Base-by-base conservation (phyloP, 768 basidiomycete species). In the Nidularia pulvinata region DNA sequence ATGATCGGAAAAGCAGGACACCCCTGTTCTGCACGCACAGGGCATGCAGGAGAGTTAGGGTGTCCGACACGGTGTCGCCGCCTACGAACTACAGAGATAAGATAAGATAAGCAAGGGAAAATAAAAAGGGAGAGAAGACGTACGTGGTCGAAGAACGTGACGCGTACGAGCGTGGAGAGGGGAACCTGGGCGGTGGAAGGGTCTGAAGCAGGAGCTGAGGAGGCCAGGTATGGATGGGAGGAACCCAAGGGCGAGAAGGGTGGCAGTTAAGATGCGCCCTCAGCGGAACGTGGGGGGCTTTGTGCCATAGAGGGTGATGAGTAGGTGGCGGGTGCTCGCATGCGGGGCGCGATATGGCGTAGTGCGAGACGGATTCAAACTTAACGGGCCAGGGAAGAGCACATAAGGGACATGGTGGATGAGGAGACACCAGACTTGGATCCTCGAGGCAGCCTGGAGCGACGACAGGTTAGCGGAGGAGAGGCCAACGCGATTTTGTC, bases 91-190 rank as follows among this genome's bases (percentile, higher is more conserved):
- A 49, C 11, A 46, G 19, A 10, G 19, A 43, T 60, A 19, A 47
- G 25, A 30, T 30, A 30, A 14, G 16, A 34, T 39, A 44, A 14
- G 42, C 13, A 22, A 34, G 32, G 5, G 37, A 43, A 49, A 34
- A 34, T 52, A 53, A 35, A 10, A 34, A 25, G 59, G 16, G 13
- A 9, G 36, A 33, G 6, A 7, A 10, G 9, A 57, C 78, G 33
- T 57, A 88, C 90, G 72, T 95, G 94, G 46, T 82, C 78, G 62
- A 94, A 96, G 74, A 97, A 96, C 0, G 94, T 95, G 7, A 77
- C 69, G 43, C 91, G 78, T 5, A 96, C 88, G 51, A 91, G 79
- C 1, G 72, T 46, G 14, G 34, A 33, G 14, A 52, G 47, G 25
- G 46, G 50, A 9, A 32, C 42, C n/a, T 19, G 16, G 11, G 35